Conservation (phyloP, 805 yeast genomes). For the Kodamaea hsintzibuensis region DNA sequence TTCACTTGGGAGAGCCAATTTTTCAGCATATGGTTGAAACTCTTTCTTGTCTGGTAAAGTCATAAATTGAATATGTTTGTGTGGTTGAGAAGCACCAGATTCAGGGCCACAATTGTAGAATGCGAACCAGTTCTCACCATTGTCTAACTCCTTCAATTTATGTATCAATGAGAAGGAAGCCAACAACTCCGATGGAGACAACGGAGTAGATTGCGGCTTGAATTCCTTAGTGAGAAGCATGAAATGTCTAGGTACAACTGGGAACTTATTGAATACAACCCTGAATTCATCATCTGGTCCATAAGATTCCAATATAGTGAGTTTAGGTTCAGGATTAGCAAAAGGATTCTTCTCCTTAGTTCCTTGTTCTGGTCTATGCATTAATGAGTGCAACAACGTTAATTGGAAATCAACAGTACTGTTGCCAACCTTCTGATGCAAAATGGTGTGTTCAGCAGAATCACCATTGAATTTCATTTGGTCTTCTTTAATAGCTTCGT, state of each 20-base stretch:
- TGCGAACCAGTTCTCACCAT: conserved; percentile 58
- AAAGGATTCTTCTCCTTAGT: conserved; percentile 65
- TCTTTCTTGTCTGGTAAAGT: conserved; percentile 53
- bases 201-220: conserved; percentile 68
- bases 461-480: conserved; percentile 55
- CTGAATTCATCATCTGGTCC: conserved; percentile 53
- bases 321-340: conserved; percentile 71
- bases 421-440: conserved; percentile 20
- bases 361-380: conserved; percentile 42
- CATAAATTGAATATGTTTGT: conserved; percentile 88
- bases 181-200: conserved; percentile 68
- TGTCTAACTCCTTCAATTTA: conserved; percentile 42
- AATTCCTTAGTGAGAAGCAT: conserved; percentile 76
- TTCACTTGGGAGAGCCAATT: conserved; percentile 39
- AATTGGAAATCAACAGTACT: conserved; percentile 25
- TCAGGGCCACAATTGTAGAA: conserved; percentile 87
- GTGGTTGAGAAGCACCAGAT: conserved; percentile 94
- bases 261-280: conserved; percentile 82
- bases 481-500: conserved; percentile 47
- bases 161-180: conserved; percentile 57
- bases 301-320: conserved; percentile 58
- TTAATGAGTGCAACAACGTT: conserved; percentile 35
- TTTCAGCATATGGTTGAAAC: conserved; percentile 59
- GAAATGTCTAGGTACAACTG: conserved; percentile 77
- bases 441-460: conserved; percentile 32